Percentiles rank a stretch among this genome's conserved stretches.
These are phyloP conservation scores for Populus tomentosa DNA, from an alignment of 441 rosid species.

Conservation along the genomic window DNA sequence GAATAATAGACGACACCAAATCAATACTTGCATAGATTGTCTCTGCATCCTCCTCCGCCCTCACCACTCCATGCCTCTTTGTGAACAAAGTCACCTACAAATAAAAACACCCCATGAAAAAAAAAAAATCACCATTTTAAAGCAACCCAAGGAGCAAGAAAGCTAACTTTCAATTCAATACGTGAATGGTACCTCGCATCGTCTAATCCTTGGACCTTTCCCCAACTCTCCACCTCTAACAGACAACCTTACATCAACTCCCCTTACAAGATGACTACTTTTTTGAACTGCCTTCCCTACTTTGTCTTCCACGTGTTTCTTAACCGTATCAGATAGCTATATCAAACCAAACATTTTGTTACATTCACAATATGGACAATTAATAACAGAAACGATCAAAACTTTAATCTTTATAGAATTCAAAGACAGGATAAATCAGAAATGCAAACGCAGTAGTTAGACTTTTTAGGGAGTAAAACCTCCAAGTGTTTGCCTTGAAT, in stretches of 20 bases:
- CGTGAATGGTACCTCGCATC: conserved; percentile 66
- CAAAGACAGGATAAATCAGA: background rate
- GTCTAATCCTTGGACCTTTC: conserved; percentile 77
- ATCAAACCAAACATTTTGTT: background rate
- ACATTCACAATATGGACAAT: background rate
- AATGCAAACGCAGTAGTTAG: background rate
- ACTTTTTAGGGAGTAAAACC: conserved; percentile 29
- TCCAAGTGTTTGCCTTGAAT: conserved; percentile 76
- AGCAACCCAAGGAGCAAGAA: background rate
- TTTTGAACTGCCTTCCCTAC: conserved; percentile 86
- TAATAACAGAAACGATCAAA: background rate
- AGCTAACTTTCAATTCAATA: background rate
- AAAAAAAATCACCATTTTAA: background rate
- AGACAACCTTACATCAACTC: conserved; percentile 87
- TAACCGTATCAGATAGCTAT: conserved; percentile 66
- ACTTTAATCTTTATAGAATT: background rate
- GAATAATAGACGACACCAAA: conserved; percentile 68
- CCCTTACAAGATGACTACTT: conserved; percentile 78
- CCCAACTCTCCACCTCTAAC: conserved; percentile 90
- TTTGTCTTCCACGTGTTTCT: conserved; percentile 75
- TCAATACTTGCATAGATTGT: conserved; percentile 70
- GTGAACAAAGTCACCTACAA: conserved; percentile 77
- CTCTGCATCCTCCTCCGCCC: conserved; percentile 92
- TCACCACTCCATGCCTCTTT: conserved; percentile 88
- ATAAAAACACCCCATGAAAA: background rate